Evolutionary conservation across 257 asterid species (phyloP), one percentile per base, ranked within the genome.

Genomic region (Solanum ossicruentum): DNA sequence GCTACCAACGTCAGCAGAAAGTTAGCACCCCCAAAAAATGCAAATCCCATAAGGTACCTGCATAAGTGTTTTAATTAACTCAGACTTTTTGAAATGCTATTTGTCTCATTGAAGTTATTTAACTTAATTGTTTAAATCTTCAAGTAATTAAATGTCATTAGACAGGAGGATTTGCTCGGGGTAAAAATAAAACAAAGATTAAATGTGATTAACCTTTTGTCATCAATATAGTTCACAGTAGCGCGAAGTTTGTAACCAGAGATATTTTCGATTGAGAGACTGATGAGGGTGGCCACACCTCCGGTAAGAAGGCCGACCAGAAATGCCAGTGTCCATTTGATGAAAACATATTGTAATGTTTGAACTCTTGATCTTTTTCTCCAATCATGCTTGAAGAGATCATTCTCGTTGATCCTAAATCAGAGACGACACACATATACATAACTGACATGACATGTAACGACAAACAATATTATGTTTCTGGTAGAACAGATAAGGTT

Each of bases 311-410:
- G 95, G 84, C 98, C 99, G 85, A 95, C 91, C 23, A 95, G 94
- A 84, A 93, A 95, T 6, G 97, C 98, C 79, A 94, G 87, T 84
- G 89, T 83, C 99, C 99, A 95, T 89, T 95, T 95, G 79, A 87
- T 85, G 90, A 92, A 92, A 41, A 92, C 57, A 85, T 93, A 93
- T 90, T 94, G 98, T 91, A 95, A 55, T 16, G 93, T 93, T 88
- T 93, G 94, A 7, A 86, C 87, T 87, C 85, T 90, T 58, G 98
- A 92, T 92, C 97, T 88, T 90, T 97, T 92, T 91, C 98, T 92
- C 99, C 99, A 93, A 86, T 94, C 99, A 82, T 95, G 99, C 94
- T 95, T 95, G 93, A 95, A 95, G 63, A 94, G 91, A 88, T 95
- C 95, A 83, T 95, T 95, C 85, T 95, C 98, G 23, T 95, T 94